Percentiles rank a stretch among this genome's conserved stretches.
Conservation (phyloP, 768 basidiomycete species). For the Panellus pusillus region DNA sequence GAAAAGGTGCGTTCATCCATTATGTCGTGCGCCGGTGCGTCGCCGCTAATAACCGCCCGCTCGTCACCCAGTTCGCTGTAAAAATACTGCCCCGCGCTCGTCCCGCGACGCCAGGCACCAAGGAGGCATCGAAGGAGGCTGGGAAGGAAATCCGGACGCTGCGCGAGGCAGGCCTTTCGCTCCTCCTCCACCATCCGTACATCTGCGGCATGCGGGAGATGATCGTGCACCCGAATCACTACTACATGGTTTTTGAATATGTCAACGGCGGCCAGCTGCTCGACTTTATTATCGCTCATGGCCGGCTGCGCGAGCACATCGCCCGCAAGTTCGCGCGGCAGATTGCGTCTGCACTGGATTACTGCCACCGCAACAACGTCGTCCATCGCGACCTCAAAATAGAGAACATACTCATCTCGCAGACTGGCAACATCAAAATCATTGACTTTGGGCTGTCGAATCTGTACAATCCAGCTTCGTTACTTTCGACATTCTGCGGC, state of each 20-base stretch:
- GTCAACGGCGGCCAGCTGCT: conserved; percentile 99
- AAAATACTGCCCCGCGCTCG: conserved; percentile 99
- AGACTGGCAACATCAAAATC: conserved; percentile 98
- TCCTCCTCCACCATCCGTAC: conserved; percentile 97
- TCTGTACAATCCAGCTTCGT: conserved; percentile 78
- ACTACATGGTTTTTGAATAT: conserved; percentile 99
- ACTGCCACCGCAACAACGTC: conserved; percentile 96
- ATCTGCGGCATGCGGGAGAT: conserved; percentile 99
- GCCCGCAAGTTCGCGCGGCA: conserved; percentile 97
- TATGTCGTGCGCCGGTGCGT: too few relatives aligned
- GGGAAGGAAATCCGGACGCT: conserved; percentile 96
- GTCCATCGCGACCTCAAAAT: conserved; percentile 99
- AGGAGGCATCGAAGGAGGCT: conserved; percentile 76
- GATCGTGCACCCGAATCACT: conserved; percentile 96
- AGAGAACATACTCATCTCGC: conserved; percentile 98
- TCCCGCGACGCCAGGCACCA: conserved; percentile 38
- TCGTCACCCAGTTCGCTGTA: conserved; percentile 99
- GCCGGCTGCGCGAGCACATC: conserved; percentile 89
- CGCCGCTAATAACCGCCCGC: too few relatives aligned
- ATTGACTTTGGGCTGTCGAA: conserved; percentile 99
- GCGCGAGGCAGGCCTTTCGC: conserved; percentile 91
- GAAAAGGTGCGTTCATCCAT: too few relatives aligned
- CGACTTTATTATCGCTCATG: conserved; percentile 99
- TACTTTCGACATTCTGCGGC: conserved; percentile 95
- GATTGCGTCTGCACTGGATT: conserved; percentile 94